Conservation (phyloP, 805 yeast species). For the Nakazawaea sp. region DNA sequence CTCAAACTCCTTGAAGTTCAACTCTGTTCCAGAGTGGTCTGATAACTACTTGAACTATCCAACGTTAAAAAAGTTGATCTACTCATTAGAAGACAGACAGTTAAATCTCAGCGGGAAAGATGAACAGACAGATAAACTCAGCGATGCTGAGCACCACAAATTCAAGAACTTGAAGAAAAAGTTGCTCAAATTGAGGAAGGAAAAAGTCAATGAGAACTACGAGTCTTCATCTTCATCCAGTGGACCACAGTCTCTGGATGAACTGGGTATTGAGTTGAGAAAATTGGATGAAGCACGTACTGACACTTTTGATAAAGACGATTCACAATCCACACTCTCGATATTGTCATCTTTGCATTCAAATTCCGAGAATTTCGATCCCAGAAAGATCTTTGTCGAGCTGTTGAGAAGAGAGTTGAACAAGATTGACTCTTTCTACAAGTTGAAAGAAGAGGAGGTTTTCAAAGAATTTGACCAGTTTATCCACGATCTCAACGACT, state of each 20-base stretch:
- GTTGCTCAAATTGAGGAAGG: not conserved
- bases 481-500: slow-evolving; percentile 38
- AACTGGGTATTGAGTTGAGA: not conserved
- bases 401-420: slow-evolving; percentile 39
- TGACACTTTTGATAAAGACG: slow-evolving; percentile 16
- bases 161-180: not conserved
- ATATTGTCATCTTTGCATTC: not conserved
- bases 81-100: slow-evolving; percentile 41
- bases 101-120: slow-evolving; percentile 14
- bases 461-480: slow-evolving; percentile 38
- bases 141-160: not conserved
- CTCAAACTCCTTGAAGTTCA: slow-evolving; percentile 41
- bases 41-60: slow-evolving; percentile 38
- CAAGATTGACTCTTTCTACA: slow-evolving; percentile 48
- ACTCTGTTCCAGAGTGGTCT: slow-evolving; percentile 50
- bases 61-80: slow-evolving; percentile 48
- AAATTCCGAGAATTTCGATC: slow-evolving; percentile 16
- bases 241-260: not conserved
- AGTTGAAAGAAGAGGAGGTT: slow-evolving; percentile 37
- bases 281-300: slow-evolving; percentile 10
- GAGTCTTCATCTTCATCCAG: slow-evolving; percentile 1
- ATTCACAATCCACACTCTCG: slow-evolving; percentile 7
- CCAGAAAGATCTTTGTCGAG: slow-evolving; percentile 37
- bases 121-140: slow-evolving; percentile 12
- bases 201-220: not conserved